Conservation (phyloP, 2,329 filamentous ascomycete species). For the Colletotrichum chlorophyti region DNA sequence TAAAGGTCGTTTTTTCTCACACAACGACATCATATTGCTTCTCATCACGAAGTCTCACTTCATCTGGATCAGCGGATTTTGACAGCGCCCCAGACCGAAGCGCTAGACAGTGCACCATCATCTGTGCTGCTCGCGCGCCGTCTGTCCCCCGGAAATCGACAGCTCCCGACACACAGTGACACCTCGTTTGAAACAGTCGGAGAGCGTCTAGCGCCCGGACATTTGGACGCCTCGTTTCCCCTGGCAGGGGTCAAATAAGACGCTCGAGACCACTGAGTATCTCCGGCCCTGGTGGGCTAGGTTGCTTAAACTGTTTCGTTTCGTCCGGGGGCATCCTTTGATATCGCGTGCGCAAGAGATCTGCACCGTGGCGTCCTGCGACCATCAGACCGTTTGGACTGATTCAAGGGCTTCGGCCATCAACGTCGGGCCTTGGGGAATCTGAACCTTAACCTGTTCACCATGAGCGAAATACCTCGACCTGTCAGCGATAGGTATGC, state of each 20-base stretch:
- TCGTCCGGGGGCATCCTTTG: conserved; percentile 13
- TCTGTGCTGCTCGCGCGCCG: conserved; percentile 24
- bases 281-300: too few species aligned
- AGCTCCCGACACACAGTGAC: conserved; percentile 25
- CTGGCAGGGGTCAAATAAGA: conserved; percentile 19
- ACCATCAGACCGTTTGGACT: conserved; percentile 19
- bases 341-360: conserved; percentile 7
- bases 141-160: conserved; percentile 17
- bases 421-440: neutral
- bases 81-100: conserved; percentile 4
- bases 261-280: conserved; percentile 8
- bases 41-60: neutral
- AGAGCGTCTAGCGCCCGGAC: conserved; percentile 21
- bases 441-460: neutral
- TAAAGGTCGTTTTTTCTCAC: neutral
- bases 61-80: neutral
- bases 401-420: conserved; percentile 1
- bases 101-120: conserved; percentile 9
- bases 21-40: neutral
- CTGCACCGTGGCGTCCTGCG: conserved; percentile 10
- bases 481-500: conserved; percentile 48
- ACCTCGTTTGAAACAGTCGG: conserved; percentile 26
- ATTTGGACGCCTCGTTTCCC: conserved; percentile 20
- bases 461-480: conserved; percentile 7
- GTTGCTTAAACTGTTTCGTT: conserved; percentile 29